Evolutionary conservation across 805 yeast species (phyloP).

Genomic region (Debaryomyces castellii): DNA sequence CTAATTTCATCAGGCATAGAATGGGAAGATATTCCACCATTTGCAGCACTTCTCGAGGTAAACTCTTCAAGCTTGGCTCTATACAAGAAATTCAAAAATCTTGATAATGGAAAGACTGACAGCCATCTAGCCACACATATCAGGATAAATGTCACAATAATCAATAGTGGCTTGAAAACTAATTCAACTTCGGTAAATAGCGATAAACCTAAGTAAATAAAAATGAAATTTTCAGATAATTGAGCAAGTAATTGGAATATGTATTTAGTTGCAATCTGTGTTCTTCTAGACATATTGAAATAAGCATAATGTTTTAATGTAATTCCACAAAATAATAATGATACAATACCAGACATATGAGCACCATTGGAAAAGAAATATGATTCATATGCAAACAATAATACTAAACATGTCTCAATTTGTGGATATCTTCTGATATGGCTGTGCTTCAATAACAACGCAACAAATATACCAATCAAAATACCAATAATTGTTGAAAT

Average conservation of each 20-base stretch:
- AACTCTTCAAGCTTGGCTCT: constrained; percentile 53
- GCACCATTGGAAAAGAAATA: constrained; percentile 98
- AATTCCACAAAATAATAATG: constrained; percentile 92
- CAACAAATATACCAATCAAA: constrained; percentile 82
- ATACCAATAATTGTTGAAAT: constrained; percentile 89
- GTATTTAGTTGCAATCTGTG: constrained; percentile 94
- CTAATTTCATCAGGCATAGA: constrained; percentile 83
- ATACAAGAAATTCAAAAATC: constrained; percentile 76
- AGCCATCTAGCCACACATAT: constrained; percentile 96
- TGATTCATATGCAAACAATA: constrained; percentile 90
- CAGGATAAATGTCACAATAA: constrained; percentile 84
- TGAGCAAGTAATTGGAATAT: constrained; percentile 93
- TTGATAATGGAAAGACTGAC: constrained; percentile 92
- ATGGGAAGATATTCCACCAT: constrained; percentile 42
- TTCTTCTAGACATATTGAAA: constrained; percentile 94
- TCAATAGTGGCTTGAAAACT: constrained; percentile 89
- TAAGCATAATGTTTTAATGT: constrained; percentile 96
- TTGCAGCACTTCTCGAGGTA: constrained; percentile 22
- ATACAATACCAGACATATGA: constrained; percentile 98
- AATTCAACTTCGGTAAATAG: constrained; percentile 94
- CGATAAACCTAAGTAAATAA: constrained; percentile 91
- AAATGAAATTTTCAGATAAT: constrained; percentile 92
- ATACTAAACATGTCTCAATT: constrained; percentile 89
- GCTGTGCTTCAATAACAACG: constrained; percentile 85
- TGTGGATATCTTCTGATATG: constrained; percentile 94